Conservation (phyloP, 2,329 filamentous ascomycete genomes). For the Fusarium sp. region DNA sequence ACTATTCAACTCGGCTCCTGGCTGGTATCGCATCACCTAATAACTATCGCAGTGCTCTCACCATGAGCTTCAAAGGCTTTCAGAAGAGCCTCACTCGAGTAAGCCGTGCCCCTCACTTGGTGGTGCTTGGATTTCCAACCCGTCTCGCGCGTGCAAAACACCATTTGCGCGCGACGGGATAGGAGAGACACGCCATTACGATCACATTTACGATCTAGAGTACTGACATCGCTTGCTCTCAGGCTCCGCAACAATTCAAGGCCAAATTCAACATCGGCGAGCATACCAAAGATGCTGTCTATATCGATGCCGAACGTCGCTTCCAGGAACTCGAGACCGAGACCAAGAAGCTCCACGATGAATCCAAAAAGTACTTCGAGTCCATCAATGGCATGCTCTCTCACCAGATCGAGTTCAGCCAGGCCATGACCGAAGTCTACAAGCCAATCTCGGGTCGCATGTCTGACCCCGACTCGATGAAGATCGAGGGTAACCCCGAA, state of each 20-base stretch:
- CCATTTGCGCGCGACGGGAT: neutral
- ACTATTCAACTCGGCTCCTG: slow-evolving; percentile 11
- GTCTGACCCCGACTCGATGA: slow-evolving; percentile 88
- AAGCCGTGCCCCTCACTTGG: slow-evolving; percentile 56
- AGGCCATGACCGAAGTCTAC: slow-evolving; percentile 96
- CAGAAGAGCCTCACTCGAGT: slow-evolving; percentile 89
- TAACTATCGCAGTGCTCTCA: slow-evolving; percentile 33
- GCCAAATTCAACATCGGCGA: slow-evolving; percentile 95
- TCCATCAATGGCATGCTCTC: slow-evolving; percentile 98
- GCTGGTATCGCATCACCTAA: neutral
- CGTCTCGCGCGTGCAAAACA: slow-evolving; percentile 25
- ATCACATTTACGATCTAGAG: neutral
- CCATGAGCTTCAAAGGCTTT: slow-evolving; percentile 98
- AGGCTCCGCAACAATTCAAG: slow-evolving; percentile 93
- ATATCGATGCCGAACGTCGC: slow-evolving; percentile 91
- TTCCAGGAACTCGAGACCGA: slow-evolving; percentile 95
- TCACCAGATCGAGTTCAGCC: slow-evolving; percentile 98
- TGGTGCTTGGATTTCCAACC: slow-evolving; percentile 14
- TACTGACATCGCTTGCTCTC: slow-evolving; percentile 3
- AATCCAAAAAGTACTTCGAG: slow-evolving; percentile 96
- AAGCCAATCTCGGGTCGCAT: slow-evolving; percentile 96
- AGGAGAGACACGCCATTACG: neutral
- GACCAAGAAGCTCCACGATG: slow-evolving; percentile 96
- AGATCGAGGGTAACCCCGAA: slow-evolving; percentile 87
- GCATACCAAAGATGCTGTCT: slow-evolving; percentile 93